Conservation (phyloP, 495 filamentous ascomycete genomes). For the Podospora tetraspora region DNA sequence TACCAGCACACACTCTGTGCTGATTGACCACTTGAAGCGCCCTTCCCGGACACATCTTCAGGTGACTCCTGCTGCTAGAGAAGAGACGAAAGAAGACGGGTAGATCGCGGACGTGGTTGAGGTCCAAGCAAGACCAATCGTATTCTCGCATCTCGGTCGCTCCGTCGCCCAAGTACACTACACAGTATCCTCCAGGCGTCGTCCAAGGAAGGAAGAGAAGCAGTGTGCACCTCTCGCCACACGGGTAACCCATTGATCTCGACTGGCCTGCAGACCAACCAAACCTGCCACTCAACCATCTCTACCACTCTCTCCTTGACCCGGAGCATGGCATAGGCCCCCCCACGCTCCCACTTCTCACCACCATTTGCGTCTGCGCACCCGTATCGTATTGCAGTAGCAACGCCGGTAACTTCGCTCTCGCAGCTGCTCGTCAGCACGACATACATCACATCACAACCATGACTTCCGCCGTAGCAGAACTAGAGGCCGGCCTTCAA, state of each 20-base stretch:
- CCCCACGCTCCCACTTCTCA: conserved; percentile 6
- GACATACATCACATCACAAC: conserved; percentile 20
- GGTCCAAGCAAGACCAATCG: conserved; percentile 3
- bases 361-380: not conserved
- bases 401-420: not conserved
- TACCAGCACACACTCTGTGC: not conserved
- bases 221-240: not conserved
- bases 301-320: conserved; percentile 21
- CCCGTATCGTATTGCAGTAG: conserved; percentile 21
- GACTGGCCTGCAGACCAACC: not conserved
- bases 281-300: conserved; percentile 4
- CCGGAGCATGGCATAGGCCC: conserved; percentile 27
- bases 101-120: not conserved
- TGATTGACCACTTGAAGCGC: conserved; percentile 2
- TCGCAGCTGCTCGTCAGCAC: not conserved
- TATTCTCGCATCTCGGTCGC: conserved; percentile 4
- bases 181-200: not conserved
- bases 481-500: conserved; percentile 84
- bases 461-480: conserved; percentile 82
- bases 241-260: conserved; percentile 12
- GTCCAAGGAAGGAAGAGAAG: not conserved
- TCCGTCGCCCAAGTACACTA: not conserved
- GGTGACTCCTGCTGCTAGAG: conserved; percentile 7
- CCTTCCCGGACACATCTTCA: not conserved
- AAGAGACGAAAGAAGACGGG: not conserved